Conservation (phyloP, 176 grass and related monocot genomes). For the Poa pratensis region DNA sequence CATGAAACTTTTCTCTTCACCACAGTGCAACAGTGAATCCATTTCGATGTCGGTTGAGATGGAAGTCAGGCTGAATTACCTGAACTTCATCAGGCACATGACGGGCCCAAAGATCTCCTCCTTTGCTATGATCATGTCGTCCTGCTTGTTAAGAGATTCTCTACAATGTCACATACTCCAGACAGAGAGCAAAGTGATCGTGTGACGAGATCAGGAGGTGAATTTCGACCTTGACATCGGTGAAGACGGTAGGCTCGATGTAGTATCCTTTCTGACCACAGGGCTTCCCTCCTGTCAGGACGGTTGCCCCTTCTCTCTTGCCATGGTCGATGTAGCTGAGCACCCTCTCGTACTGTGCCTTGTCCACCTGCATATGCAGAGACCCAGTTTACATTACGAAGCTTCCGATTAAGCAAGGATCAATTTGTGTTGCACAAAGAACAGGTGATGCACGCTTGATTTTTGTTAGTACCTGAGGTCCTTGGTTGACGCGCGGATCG, state of each 20-base stretch:
- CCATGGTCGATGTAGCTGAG: conserved; percentile 58
- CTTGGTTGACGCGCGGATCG: conserved; percentile 54
- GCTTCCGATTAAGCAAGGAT: neutral
- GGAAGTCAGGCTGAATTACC: conserved; percentile 7
- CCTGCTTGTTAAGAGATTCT: neutral
- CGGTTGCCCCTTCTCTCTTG: conserved; percentile 53
- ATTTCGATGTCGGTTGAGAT: neutral
- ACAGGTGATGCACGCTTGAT: neutral
- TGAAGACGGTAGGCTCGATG: conserved; percentile 60
- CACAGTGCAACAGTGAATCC: too few species aligned
- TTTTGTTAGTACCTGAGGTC: conserved; percentile 43
- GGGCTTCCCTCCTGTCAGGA: conserved; percentile 54
- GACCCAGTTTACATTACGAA: neutral
- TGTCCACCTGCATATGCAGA: conserved; percentile 47
- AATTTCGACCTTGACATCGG: conserved; percentile 49
- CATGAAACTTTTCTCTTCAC: neutral
- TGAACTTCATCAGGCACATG: conserved; percentile 86
- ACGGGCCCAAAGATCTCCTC: conserved; percentile 89
- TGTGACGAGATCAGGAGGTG: neutral
- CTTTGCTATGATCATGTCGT: conserved; percentile 67
- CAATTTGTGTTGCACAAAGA: conserved; percentile 13
- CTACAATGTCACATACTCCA: neutral
- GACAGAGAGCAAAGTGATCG: neutral
- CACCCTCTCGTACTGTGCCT: conserved; percentile 52
- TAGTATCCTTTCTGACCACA: conserved; percentile 51